These are phyloP conservation scores for Cornus florida DNA, from an alignment of 148 eudicot genomes.

Conservation along the genomic window DNA sequence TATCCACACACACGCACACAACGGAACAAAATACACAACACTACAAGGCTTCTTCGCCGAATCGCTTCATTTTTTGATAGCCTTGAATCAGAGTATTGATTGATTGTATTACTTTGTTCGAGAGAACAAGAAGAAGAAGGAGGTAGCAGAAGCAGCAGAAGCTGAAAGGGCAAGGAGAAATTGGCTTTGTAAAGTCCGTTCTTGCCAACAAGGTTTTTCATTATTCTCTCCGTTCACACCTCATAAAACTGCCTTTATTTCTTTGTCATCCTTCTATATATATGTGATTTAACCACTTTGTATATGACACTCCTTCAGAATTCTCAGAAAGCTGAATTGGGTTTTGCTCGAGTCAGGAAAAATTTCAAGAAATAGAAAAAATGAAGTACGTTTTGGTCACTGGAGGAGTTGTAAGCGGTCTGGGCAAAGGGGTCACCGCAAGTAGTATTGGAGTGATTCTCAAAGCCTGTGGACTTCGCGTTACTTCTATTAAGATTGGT, in stretches of 20 bases:
- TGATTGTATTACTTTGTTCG: background rate
- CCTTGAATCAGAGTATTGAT: background rate
- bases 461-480: constrained; percentile 23
- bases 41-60: background rate
- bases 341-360: background rate
- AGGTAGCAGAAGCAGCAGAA: background rate
- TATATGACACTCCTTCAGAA: no score
- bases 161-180: background rate
- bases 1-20: background rate
- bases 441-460: constrained; percentile 28
- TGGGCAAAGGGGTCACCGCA: constrained; percentile 30
- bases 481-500: constrained; percentile 30
- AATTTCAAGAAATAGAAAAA: background rate
- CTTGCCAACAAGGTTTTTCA: background rate
- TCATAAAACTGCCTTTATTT: background rate
- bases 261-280: background rate
- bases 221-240: background rate
- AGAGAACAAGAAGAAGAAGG: background rate
- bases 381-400: constrained; percentile 30
- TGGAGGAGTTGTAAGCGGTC: constrained; percentile 28
- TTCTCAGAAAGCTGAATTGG: background rate
- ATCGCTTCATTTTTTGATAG: background rate
- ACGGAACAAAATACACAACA: background rate
- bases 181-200: background rate
- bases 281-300: background rate